Evolutionary conservation across 179 eudicot species (phyloP).

Genomic region (Dionaea muscipula): DNA sequence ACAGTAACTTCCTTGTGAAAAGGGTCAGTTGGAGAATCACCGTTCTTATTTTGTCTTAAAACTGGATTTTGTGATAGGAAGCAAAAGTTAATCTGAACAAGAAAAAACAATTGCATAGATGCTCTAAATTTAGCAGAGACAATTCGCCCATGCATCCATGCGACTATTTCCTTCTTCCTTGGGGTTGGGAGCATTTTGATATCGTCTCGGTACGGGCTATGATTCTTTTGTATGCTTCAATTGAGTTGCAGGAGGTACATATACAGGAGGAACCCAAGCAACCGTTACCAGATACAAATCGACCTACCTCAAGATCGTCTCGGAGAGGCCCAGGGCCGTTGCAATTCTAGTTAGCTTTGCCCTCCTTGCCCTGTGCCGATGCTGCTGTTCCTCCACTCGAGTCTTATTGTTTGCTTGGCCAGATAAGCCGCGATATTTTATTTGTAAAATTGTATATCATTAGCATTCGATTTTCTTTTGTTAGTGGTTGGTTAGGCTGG

Average conservation of each 20-base stretch:
- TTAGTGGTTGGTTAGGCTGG: slow-evolving; percentile 15
- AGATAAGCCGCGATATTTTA: slow-evolving; percentile 22
- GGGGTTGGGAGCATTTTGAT: background rate
- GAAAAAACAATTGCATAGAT: too few species aligned
- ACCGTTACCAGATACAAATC: slow-evolving; percentile 28
- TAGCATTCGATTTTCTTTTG: slow-evolving; percentile 20
- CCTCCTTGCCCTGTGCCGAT: background rate
- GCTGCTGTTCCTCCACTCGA: slow-evolving; percentile 13
- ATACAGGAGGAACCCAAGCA: slow-evolving; percentile 38
- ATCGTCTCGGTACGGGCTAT: background rate
- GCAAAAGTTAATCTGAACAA: too few species aligned
- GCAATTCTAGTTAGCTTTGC: slow-evolving; percentile 29
- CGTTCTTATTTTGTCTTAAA: background rate
- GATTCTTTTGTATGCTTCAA: background rate
- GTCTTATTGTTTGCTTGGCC: slow-evolving; percentile 17
- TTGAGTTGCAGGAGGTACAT: slow-evolving; percentile 35
- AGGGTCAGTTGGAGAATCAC: background rate
- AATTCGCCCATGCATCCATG: background rate
- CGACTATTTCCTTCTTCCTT: background rate
- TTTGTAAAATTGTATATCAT: slow-evolving; percentile 53
- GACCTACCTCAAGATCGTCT: slow-evolving; percentile 40
- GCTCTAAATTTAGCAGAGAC: too few species aligned
- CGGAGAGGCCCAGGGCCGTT: slow-evolving; percentile 47
- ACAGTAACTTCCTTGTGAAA: background rate
- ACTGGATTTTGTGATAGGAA: too few species aligned